Conservation (phyloP, 2,329 filamentous ascomycete species). For the Colletotrichum kahawae region DNA sequence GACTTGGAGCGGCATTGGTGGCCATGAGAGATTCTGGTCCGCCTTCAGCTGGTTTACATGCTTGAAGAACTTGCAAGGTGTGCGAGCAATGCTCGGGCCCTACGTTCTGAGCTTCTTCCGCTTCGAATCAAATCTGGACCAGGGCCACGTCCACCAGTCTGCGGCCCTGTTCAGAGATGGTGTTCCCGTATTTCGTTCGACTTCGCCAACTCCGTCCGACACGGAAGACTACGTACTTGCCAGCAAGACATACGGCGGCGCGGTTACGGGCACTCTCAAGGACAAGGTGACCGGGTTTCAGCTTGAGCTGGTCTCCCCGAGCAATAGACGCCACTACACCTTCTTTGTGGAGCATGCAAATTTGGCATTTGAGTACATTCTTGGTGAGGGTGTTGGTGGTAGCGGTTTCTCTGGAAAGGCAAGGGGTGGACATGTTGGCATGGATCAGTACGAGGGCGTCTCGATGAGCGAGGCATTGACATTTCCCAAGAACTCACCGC, state of each 20-base stretch:
- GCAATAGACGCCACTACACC: not conserved
- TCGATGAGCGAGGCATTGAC: conserved; percentile 21
- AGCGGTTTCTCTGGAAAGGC: conserved; percentile 14
- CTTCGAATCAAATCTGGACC: not conserved
- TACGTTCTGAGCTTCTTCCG: not conserved
- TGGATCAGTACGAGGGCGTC: conserved; percentile 14
- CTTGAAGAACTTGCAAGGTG: not conserved
- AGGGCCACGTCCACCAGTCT: not conserved
- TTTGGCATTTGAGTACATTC: not conserved
- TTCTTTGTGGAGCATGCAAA: not conserved
- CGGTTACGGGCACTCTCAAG: conserved; percentile 21
- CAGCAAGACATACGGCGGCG: conserved; percentile 20
- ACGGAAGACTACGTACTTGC: not conserved
- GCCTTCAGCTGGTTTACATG: not conserved
- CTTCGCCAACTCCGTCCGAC: not conserved
- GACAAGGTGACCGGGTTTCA: not conserved
- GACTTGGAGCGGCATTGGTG: not conserved
- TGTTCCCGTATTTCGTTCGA: not conserved
- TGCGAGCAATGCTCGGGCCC: not conserved
- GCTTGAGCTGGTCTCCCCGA: not conserved
- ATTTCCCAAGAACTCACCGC: conserved; percentile 23
- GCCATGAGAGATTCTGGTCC: not conserved
- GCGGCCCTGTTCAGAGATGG: not conserved
- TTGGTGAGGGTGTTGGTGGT: conserved; percentile 23
- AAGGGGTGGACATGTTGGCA: conserved; percentile 10